Evolutionary conservation across 768 basidiomycete genomes (phyloP).

Genomic region (Amanita thiersii): DNA sequence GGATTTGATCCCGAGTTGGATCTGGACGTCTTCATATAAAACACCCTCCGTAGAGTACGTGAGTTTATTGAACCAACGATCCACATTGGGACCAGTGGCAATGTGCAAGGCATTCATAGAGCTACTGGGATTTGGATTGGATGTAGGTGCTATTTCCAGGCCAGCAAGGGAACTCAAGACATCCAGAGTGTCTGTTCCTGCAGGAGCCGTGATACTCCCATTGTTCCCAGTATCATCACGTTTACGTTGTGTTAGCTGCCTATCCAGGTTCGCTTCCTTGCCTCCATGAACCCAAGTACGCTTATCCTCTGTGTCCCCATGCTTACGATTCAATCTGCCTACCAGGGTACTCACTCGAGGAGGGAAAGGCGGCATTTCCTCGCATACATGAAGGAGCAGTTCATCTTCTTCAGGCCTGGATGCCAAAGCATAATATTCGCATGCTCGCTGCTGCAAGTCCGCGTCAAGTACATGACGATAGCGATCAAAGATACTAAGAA

Average conservation of each 20-base stretch:
- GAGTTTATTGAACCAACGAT: conserved; percentile 86
- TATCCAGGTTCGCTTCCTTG: conserved; percentile 84
- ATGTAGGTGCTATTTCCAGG: conserved; percentile 45
- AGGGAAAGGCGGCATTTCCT: conserved; percentile 99
- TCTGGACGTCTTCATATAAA: conserved; percentile 90
- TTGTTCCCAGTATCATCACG: conserved; percentile 27
- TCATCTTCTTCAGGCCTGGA: conserved; percentile 84
- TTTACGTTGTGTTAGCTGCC: conserved; percentile 53
- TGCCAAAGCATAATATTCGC: conserved; percentile 91
- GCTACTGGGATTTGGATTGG: conserved; percentile 11
- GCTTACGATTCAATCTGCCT: conserved; percentile 80
- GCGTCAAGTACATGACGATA: conserved; percentile 97
- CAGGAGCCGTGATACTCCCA: conserved; percentile 19
- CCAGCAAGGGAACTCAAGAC: conserved; percentile 74
- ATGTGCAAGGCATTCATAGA: conserved; percentile 15
- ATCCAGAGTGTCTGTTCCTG: conserved; percentile 32
- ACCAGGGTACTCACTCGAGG: conserved; percentile 88
- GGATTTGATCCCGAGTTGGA: conserved; percentile 95
- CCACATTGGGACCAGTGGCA: conserved; percentile 51
- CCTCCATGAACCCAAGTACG: conserved; percentile 93
- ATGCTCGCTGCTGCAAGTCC: conserved; percentile 96
- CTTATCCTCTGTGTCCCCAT: conserved; percentile 91
- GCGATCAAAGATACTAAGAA: conserved; percentile 91
- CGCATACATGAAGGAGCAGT: conserved; percentile 88
- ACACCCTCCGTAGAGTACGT: conserved; percentile 78